A percentile compares a stretch with the other conserved stretches of the same genome.
phyloP scores from a whole-genome alignment of 2,329 filamentous ascomycete species.

The Sodiomyces alkalinus region DNA sequence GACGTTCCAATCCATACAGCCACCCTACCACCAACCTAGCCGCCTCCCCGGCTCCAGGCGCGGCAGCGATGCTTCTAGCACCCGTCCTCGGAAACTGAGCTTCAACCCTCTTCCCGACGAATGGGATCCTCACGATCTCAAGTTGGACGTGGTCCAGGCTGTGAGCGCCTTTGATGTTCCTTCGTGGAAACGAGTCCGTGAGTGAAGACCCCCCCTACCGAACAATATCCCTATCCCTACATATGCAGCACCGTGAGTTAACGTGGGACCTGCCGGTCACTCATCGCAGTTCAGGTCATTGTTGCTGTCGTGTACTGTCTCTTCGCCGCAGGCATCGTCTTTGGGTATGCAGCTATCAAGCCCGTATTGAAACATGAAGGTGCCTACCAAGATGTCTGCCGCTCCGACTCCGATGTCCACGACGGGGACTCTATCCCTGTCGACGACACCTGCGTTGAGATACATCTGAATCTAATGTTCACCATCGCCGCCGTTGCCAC shows the following conservation, averaged over 20 bases:
- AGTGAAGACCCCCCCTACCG: constrained; percentile 12
- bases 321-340: constrained; percentile 50
- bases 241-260: neutral
- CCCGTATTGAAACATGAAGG: constrained; percentile 61
- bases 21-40: constrained; percentile 17
- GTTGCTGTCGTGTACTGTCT: constrained; percentile 23
- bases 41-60: constrained; percentile 19
- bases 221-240: neutral
- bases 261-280: neutral
- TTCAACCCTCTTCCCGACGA: constrained; percentile 40
- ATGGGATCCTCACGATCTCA: constrained; percentile 27
- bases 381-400: constrained; percentile 53
- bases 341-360: constrained; percentile 76
- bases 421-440: too few species aligned
- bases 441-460: constrained; percentile 37
- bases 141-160: constrained; percentile 26
- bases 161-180: constrained; percentile 39
- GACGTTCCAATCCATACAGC: constrained; percentile 29
- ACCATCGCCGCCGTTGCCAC: constrained; percentile 77
- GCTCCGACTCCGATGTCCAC: constrained; percentile 9
- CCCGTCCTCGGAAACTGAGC: constrained; percentile 31
- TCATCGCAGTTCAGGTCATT: constrained; percentile 19
- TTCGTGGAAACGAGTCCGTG: constrained; percentile 36
- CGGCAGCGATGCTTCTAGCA: constrained; percentile 27
- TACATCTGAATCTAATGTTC: constrained; percentile 78